Evolutionary conservation across 2,329 filamentous ascomycete species (phyloP).

Genomic region (Chaetomium olivaceum): DNA sequence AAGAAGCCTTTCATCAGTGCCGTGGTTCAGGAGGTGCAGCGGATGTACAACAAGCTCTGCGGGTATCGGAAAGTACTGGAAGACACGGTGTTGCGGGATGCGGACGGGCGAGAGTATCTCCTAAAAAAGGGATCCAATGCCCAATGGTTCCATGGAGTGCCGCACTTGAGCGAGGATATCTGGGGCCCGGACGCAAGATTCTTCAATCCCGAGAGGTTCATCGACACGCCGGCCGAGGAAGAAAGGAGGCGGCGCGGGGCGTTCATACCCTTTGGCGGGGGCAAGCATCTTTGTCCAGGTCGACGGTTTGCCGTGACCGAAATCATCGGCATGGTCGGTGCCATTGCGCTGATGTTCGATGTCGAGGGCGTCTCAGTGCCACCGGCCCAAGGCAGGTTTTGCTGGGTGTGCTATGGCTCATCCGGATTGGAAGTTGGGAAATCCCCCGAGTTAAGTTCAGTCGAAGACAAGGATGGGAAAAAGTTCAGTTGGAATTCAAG

Average conservation of each 20-base stretch:
- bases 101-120: neutral
- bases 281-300: constrained; percentile 42
- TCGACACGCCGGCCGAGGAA: constrained; percentile 23
- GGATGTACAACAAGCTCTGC: neutral
- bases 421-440: neutral
- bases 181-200: constrained; percentile 30
- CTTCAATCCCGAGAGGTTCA: constrained; percentile 38
- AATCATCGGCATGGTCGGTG: constrained; percentile 28
- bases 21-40: neutral
- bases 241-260: constrained; percentile 29
- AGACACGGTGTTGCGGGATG: neutral
- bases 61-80: neutral
- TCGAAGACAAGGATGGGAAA: constrained; percentile 18
- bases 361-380: constrained; percentile 19
- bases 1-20: neutral
- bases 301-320: constrained; percentile 36
- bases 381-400: neutral
- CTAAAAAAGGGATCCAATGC: neutral
- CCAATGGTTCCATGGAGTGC: neutral
- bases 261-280: constrained; percentile 52
- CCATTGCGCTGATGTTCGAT: constrained; percentile 30
- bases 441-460: constrained; percentile 1
- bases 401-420: neutral
- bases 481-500: constrained; percentile 11
- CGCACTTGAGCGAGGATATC: neutral